Evolutionary conservation across 2,329 filamentous ascomycete species (phyloP).

Genomic region (Raffaelea albimanens): DNA sequence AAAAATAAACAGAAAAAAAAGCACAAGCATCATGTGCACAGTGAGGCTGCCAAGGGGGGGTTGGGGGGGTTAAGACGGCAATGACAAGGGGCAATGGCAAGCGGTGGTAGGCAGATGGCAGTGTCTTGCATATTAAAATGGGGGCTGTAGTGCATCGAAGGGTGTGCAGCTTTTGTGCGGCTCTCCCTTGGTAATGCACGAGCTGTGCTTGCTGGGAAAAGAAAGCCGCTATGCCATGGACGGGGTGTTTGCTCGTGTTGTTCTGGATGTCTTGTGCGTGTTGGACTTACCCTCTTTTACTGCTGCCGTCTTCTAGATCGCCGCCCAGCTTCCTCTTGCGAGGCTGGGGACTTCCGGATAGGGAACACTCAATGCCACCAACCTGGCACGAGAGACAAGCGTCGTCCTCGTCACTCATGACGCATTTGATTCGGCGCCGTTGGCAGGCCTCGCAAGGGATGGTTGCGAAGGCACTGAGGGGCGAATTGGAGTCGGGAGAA

Average conservation of each 20-base stretch:
- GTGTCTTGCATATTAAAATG: neutral
- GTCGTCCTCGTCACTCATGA: slow-evolving; percentile 64
- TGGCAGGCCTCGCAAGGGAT: slow-evolving; percentile 66
- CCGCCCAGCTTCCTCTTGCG: slow-evolving; percentile 71
- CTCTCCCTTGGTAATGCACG: too few relatives aligned
- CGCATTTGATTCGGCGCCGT: slow-evolving; percentile 64
- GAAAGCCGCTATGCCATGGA: too few relatives aligned
- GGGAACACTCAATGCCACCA: slow-evolving; percentile 70
- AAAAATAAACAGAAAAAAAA: too few relatives aligned
- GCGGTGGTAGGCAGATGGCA: neutral
- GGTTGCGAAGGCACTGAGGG: slow-evolving; percentile 30
- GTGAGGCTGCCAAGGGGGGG: neutral
- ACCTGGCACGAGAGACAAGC: slow-evolving; percentile 70
- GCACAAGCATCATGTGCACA: neutral
- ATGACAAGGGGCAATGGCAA: neutral
- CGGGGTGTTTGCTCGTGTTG: too few relatives aligned
- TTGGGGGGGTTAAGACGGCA: neutral
- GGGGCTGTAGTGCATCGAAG: too few relatives aligned
- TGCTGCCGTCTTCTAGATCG: slow-evolving; percentile 49
- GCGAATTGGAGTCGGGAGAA: slow-evolving; percentile 40
- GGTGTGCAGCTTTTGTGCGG: too few relatives aligned
- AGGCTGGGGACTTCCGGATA: slow-evolving; percentile 65
- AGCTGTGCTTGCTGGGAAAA: too few relatives aligned
- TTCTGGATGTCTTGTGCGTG: neutral
- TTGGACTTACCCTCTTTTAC: slow-evolving; percentile 54